phyloP scores from a whole-genome alignment of 2,329 filamentous ascomycete species.

The Hymenotorrendiella dingleyae region DNA sequence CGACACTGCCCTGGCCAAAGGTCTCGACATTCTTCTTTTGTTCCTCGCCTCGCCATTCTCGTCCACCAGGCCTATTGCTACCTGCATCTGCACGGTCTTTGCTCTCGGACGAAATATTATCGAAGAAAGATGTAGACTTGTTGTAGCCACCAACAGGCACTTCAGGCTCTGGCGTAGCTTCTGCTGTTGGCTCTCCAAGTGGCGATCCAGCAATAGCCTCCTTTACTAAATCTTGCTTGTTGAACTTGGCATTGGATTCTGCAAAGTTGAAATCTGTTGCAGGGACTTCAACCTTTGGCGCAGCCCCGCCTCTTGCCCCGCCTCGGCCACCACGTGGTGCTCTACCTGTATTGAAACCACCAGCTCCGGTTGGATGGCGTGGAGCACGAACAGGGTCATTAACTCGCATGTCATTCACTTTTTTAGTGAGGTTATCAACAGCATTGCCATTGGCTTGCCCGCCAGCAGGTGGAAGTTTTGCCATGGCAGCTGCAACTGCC shows the following conservation, averaged over 20 bases:
- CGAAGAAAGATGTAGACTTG: constrained; percentile 87
- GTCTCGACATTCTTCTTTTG: constrained; percentile 96
- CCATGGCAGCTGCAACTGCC: constrained; percentile 72
- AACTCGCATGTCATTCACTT: constrained; percentile 71
- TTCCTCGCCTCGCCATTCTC: constrained; percentile 87
- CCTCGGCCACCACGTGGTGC: constrained; percentile 41
- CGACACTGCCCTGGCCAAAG: constrained; percentile 93
- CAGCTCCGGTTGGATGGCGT: constrained; percentile 38
- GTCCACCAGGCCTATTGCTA: constrained; percentile 63
- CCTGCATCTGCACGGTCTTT: constrained; percentile 78
- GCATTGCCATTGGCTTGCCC: constrained; percentile 34
- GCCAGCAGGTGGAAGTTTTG: constrained; percentile 57
- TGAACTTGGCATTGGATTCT: constrained; percentile 79
- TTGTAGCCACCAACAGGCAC: constrained; percentile 64
- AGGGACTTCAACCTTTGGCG: constrained; percentile 78
- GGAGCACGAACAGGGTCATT: constrained; percentile 49
- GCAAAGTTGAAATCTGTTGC: constrained; percentile 91
- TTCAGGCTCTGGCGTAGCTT: constrained; percentile 38
- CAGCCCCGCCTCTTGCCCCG: constrained; percentile 29
- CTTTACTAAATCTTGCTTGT: constrained; percentile 77
- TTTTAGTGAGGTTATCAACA: constrained; percentile 67
- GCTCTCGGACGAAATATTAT: constrained; percentile 93
- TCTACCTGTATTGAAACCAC: constrained; percentile 34
- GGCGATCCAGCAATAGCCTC: constrained; percentile 82
- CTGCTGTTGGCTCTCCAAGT: constrained; percentile 43